These are phyloP conservation scores for Penstemon newberryi DNA, from an alignment of 257 asterid genomes.

Conservation along the genomic window DNA sequence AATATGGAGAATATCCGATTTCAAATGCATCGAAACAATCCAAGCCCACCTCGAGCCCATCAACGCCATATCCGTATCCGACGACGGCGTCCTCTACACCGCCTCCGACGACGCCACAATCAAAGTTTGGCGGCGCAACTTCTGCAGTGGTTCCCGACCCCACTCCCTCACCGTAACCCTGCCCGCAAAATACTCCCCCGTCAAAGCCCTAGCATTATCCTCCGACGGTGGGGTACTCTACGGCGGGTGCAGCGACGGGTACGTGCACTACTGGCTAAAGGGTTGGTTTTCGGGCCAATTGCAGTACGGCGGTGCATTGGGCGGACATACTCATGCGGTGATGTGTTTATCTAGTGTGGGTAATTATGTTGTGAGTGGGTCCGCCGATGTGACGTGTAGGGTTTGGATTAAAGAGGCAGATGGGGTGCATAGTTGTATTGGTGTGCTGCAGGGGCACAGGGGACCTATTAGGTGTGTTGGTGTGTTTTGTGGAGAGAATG, in stretches of 20 bases:
- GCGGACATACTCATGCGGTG: conserved; percentile 89
- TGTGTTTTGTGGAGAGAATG: conserved; percentile 46
- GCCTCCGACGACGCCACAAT: conserved; percentile 93
- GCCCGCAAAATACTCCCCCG: conserved; percentile 84
- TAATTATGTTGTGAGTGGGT: conserved; percentile 64
- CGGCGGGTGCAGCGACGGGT: conserved; percentile 94
- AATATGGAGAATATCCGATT: conserved; percentile 84
- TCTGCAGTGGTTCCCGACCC: conserved; percentile 72
- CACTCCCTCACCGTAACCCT: conserved; percentile 83
- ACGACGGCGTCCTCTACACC: conserved; percentile 86
- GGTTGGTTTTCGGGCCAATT: conserved; percentile 92
- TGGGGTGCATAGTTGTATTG: conserved; percentile 64
- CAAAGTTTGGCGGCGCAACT: conserved; percentile 87
- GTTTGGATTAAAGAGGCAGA: conserved; percentile 74
- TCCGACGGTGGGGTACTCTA: conserved; percentile 66
- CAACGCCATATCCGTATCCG: conserved; percentile 72
- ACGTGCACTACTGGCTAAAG: conserved; percentile 81
- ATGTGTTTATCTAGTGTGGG: conserved; percentile 67
- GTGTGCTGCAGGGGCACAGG: conserved; percentile 79
- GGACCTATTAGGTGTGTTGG: conserved; percentile 78
- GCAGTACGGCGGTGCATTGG: conserved; percentile 85
- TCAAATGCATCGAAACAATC: conserved; percentile 89
- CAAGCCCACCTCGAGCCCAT: conserved; percentile 86
- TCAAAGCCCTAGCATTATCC: conserved; percentile 64
- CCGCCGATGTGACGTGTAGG: conserved; percentile 75